Conservation (phyloP, 345 rosid genomes). For the Salix suchowensis region DNA sequence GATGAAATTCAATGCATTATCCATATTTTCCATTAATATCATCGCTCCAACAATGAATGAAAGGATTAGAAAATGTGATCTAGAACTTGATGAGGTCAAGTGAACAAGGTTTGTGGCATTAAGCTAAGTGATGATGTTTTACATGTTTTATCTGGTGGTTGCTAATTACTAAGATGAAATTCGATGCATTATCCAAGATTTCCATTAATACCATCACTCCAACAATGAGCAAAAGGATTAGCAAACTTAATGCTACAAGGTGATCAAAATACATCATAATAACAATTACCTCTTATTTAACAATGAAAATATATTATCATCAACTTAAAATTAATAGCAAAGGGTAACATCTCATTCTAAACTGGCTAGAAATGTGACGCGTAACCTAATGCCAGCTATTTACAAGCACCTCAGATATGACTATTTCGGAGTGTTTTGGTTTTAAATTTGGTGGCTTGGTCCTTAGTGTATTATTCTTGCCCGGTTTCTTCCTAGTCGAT, state of each 20-base stretch:
- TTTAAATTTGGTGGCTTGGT: too few species aligned
- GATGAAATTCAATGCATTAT: not conserved
- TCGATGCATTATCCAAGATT: not conserved
- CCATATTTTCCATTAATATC: not conserved
- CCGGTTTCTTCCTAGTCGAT: too few species aligned
- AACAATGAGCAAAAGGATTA: not conserved
- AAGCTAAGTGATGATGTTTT: not conserved
- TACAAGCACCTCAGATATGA: not conserved
- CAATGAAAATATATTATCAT: not conserved
- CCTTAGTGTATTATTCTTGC: too few species aligned
- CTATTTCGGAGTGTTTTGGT: too few species aligned
- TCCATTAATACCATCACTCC: not conserved
- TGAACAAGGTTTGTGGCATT: not conserved
- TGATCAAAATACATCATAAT: not conserved
- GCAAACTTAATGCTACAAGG: not conserved
- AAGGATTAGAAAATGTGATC: not conserved
- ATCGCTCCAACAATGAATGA: not conserved
- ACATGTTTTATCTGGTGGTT: not conserved
- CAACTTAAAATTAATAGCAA: not conserved
- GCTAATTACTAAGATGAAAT: not conserved
- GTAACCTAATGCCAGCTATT: not conserved
- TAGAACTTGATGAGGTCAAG: not conserved
- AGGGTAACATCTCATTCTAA: not conserved
- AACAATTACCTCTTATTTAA: not conserved
- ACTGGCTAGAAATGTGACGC: not conserved